phyloP scores from a whole-genome alignment of 129 eudicot species.

The Escallonia rubra region DNA sequence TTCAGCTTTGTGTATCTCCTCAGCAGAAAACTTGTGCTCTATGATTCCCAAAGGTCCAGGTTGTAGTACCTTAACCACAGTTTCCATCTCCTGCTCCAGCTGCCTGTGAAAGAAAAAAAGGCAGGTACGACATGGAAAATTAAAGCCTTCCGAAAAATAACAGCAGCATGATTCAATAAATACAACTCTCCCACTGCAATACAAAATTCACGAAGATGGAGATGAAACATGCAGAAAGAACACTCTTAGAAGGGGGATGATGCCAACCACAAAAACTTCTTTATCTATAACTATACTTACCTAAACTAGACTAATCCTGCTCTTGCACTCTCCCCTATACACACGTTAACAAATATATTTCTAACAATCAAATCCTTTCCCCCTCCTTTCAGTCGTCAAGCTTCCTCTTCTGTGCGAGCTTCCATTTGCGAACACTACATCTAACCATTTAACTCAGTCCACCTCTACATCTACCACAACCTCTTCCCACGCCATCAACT shows the following conservation, averaged over 20 bases:
- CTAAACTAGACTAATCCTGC: no score
- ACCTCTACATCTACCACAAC: no score
- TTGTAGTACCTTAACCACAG: conserved; percentile 73
- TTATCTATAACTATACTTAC: no score
- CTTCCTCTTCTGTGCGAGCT: no score
- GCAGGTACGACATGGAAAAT: not conserved
- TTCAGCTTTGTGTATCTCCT: conserved; percentile 66
- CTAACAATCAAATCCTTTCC: no score
- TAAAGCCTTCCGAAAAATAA: not conserved
- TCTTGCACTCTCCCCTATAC: no score
- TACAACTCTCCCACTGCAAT: not conserved
- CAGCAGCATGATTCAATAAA: not conserved
- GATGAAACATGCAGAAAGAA: not conserved
- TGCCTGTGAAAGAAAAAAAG: conserved; percentile 40
- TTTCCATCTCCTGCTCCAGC: conserved; percentile 80
- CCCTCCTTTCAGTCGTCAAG: no score
- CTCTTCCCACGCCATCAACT: no score
- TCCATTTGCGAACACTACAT: no score
- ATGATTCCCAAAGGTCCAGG: conserved; percentile 93
- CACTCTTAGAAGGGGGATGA: not conserved
- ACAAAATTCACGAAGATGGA: not conserved
- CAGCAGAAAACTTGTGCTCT: conserved; percentile 74
- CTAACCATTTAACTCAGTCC: no score
- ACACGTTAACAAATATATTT: no score
- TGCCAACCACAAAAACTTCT: no score